Evolutionary conservation across 345 rosid species (phyloP).

Genomic region (Eucalyptus caleyi): DNA sequence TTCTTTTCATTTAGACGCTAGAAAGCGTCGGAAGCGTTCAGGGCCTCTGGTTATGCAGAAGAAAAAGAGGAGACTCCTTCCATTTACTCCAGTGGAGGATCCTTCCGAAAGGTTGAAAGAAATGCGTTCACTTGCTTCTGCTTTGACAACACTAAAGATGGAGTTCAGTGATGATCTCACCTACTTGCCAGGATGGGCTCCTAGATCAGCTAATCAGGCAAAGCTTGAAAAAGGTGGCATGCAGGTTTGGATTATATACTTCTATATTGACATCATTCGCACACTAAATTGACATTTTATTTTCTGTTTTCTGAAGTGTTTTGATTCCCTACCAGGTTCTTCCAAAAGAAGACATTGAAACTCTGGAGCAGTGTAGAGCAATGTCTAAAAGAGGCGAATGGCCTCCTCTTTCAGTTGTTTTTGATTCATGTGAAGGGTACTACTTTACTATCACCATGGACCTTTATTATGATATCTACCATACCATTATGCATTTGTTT

Average conservation of each 20-base stretch:
- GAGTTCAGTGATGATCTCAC: conserved; percentile 57
- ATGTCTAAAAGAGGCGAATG: conserved; percentile 74
- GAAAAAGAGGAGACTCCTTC: conserved; percentile 63
- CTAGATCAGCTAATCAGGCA: conserved; percentile 69
- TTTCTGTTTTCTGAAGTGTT: not conserved
- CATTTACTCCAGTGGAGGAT: conserved; percentile 65
- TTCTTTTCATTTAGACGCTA: conserved; percentile 16
- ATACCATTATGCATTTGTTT: not conserved
- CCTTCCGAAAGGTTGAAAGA: conserved; percentile 46
- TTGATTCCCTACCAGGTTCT: conserved; percentile 32
- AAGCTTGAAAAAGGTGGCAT: conserved; percentile 70
- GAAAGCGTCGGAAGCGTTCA: conserved; percentile 58
- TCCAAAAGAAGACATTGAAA: conserved; percentile 69
- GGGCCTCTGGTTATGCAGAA: conserved; percentile 62
- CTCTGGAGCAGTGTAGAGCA: conserved; percentile 52
- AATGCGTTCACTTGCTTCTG: conserved; percentile 81
- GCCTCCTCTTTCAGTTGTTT: conserved; percentile 77
- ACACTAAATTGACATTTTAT: not conserved
- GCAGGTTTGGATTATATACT: conserved; percentile 43
- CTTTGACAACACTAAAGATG: conserved; percentile 57
- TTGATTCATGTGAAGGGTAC: conserved; percentile 86
- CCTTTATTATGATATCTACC: not conserved
- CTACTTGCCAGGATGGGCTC: conserved; percentile 60
- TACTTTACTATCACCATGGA: not conserved
- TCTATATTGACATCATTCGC: not conserved